Evolutionary conservation across 1,284 basidiomycete species (phyloP).

Genomic region (Trametes versicolor): DNA sequence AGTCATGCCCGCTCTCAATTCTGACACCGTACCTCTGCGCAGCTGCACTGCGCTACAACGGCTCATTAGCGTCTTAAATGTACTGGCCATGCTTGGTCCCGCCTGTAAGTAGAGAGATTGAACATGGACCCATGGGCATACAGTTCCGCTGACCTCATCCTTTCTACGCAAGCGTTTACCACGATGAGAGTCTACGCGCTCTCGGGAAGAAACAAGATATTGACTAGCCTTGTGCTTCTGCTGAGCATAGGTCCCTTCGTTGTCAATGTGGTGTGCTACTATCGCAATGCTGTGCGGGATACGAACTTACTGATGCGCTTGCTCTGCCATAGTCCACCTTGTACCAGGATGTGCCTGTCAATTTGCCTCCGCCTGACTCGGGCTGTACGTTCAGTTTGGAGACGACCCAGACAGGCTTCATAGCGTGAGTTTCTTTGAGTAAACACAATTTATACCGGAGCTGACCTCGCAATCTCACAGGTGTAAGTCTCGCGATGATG

Average conservation of each 20-base stretch:
- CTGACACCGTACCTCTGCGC: background rate
- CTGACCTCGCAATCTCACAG: background rate
- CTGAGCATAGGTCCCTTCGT: constrained; percentile 6
- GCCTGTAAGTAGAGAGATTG: background rate
- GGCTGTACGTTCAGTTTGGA: no score
- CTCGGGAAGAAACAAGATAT: constrained; percentile 1
- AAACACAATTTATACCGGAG: no score
- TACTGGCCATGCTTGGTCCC: background rate
- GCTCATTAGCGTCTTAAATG: background rate
- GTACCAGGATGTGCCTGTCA: background rate
- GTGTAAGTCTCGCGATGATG: background rate
- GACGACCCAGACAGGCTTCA: no score
- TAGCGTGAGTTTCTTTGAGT: no score
- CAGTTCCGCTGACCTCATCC: background rate
- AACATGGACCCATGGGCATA: background rate
- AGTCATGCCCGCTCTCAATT: no score
- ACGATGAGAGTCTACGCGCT: constrained; percentile 12
- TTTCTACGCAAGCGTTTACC: constrained; percentile 8
- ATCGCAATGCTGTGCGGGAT: background rate
- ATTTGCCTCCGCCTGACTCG: background rate
- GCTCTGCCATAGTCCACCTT: background rate
- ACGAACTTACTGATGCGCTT: background rate
- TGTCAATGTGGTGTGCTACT: background rate
- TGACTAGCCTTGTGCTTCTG: background rate
- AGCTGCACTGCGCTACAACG: background rate